These are phyloP conservation scores for Epichloe gansuensis DNA, from an alignment of 2,329 filamentous ascomycete genomes.

Conservation along the genomic window DNA sequence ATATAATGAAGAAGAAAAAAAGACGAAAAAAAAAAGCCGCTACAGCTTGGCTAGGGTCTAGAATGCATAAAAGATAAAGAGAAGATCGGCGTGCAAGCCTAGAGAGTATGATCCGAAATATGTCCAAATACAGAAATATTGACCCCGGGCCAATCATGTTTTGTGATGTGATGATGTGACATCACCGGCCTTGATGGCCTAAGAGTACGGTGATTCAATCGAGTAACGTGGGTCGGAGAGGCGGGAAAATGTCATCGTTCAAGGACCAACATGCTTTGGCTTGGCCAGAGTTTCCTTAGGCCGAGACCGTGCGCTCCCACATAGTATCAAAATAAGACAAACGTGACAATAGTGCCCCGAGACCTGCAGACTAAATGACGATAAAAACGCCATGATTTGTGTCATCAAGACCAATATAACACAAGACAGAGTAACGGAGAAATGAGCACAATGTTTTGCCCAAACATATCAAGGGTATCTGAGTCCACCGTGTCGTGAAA, in stretches of 20 bases:
- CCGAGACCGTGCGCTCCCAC: background rate
- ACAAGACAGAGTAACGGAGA: background rate
- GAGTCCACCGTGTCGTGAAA: background rate
- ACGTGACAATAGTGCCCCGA: background rate
- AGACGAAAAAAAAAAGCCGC: conserved; percentile 9
- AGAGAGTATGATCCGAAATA: conserved; percentile 20
- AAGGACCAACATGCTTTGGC: background rate
- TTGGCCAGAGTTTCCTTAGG: background rate
- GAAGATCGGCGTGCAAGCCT: conserved; percentile 10
- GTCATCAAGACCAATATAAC: background rate
- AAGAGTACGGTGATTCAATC: background rate
- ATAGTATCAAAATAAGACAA: background rate
- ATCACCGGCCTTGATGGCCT: background rate
- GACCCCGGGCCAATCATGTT: conserved; percentile 17
- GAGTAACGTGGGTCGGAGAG: background rate
- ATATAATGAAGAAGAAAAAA: conserved; percentile 10
- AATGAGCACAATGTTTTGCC: background rate
- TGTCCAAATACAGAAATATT: conserved; percentile 18
- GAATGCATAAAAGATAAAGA: conserved; percentile 21
- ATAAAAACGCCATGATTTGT: background rate
- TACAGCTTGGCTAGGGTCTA: conserved; percentile 21
- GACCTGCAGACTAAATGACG: background rate
- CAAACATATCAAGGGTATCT: background rate
- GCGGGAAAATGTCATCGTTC: background rate
- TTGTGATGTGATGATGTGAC: conserved; percentile 8